A percentile compares a stretch with the other conserved stretches of the same genome.
These are phyloP conservation scores for Rhizopus microsporus DNA, from an alignment of 371 early-diverging fungal species.

Conservation along the genomic window DNA sequence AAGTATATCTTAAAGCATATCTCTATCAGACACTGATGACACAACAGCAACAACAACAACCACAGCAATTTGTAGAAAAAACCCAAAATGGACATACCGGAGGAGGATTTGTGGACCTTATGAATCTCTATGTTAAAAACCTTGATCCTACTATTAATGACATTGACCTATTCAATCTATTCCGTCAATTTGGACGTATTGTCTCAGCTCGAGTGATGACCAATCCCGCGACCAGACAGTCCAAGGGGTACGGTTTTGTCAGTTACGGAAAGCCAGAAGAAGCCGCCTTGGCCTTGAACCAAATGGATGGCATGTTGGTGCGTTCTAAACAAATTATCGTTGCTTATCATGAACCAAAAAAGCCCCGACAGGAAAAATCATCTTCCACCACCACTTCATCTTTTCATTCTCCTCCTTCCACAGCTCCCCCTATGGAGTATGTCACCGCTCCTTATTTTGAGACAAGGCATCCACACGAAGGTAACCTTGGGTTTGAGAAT, in stretches of 20 bases:
- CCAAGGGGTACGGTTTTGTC: conserved; percentile 52
- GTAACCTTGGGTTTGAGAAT: not conserved
- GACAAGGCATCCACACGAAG: conserved; percentile 30
- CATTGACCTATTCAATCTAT: conserved; percentile 39
- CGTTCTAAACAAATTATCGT: conserved; percentile 37
- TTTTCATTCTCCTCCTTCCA: conserved; percentile 27
- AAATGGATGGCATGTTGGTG: conserved; percentile 37
- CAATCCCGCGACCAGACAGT: conserved; percentile 41
- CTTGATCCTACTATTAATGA: conserved; percentile 42
- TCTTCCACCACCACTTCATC: conserved; percentile 24
- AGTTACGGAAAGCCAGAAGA: conserved; percentile 45
- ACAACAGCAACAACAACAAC: not conserved
- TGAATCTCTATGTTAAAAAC: conserved; percentile 51
- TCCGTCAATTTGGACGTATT: conserved; percentile 46
- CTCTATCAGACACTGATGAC: conserved; percentile 1
- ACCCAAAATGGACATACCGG: conserved; percentile 8
- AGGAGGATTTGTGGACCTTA: conserved; percentile 26
- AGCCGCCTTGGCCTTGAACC: conserved; percentile 36
- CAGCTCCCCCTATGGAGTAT: conserved; percentile 29
- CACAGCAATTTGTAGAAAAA: not conserved
- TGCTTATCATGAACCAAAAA: conserved; percentile 51
- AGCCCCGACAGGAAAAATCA: conserved; percentile 37
- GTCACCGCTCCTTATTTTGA: conserved; percentile 25
- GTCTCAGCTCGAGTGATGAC: conserved; percentile 54
- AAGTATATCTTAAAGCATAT: conserved; percentile 2